Conservation (phyloP, 306 rosid genomes). For the Glycine tomentella region DNA sequence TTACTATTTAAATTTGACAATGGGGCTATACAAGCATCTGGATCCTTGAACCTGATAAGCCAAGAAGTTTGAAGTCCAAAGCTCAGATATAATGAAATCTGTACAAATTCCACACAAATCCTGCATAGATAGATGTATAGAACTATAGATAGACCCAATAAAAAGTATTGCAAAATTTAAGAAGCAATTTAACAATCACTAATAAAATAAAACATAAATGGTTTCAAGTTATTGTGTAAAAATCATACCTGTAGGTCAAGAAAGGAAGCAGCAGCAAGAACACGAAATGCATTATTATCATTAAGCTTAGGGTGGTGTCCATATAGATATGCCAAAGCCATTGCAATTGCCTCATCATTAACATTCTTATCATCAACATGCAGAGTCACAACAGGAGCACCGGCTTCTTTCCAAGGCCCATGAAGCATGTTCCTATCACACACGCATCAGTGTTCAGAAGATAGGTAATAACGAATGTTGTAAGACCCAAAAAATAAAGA, state of each 20-base stretch:
- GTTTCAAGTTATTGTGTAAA: constrained; percentile 30
- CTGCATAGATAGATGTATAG: constrained; percentile 52
- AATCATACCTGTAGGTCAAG: constrained; percentile 92
- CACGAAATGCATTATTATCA: constrained; percentile 93
- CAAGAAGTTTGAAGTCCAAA: constrained; percentile 97
- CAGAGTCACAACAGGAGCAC: constrained; percentile 76
- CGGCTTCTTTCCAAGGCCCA: constrained; percentile 99
- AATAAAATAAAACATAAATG: constrained; percentile 12
- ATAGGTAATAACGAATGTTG: background rate
- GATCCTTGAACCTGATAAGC: constrained; percentile 80
- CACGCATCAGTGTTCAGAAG: background rate
- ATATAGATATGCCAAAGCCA: constrained; percentile 89
- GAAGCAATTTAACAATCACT: constrained; percentile 17
- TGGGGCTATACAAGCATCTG: constrained; percentile 50
- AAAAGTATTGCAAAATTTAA: constrained; percentile 3
- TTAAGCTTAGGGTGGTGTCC: constrained; percentile 95
- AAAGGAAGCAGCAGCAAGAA: constrained; percentile 96
- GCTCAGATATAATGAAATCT: constrained; percentile 90
- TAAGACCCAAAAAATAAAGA: constrained; percentile 20
- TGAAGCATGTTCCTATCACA: constrained; percentile 92
- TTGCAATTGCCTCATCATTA: constrained; percentile 83
- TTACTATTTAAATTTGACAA: constrained; percentile 31
- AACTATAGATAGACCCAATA: constrained; percentile 10
- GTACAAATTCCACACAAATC: constrained; percentile 96
- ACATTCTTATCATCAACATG: constrained; percentile 91